phyloP scores from a whole-genome alignment of 805 yeast species.

The Candida sakaeoensis region DNA sequence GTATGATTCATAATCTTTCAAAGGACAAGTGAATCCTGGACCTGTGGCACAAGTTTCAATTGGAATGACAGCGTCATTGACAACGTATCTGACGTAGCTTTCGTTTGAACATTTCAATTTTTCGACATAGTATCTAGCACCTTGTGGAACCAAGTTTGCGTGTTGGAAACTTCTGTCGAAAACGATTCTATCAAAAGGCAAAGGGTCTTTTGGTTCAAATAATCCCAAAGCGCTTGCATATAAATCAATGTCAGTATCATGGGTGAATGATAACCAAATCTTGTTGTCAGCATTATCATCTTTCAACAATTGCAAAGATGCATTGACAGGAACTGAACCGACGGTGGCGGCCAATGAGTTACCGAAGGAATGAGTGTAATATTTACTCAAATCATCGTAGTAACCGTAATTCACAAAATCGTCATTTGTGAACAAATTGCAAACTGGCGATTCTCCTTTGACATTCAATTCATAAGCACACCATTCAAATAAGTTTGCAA shows the following conservation, averaged over 20 bases:
- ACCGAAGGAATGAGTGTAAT: conserved; percentile 60
- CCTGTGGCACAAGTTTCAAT: conserved; percentile 46
- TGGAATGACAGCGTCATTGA: conserved; percentile 56
- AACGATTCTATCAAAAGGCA: conserved; percentile 33
- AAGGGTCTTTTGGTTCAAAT: conserved; percentile 33
- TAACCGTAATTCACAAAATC: conserved; percentile 63
- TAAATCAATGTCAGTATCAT: conserved; percentile 61
- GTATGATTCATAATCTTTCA: conserved; percentile 10
- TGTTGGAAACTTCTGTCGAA: conserved; percentile 21
- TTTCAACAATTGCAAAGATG: conserved; percentile 42
- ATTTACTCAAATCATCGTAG: conserved; percentile 51
- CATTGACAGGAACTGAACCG: conserved; percentile 51
- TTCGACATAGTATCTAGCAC: conserved; percentile 51
- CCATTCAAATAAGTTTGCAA: conserved; percentile 46
- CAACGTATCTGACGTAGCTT: conserved; percentile 43
- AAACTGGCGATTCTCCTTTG: conserved; percentile 58
- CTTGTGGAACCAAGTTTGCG: conserved; percentile 54
- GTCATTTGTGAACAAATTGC: conserved; percentile 58
- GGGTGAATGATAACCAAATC: conserved; percentile 63
- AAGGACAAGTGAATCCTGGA: conserved; percentile 48
- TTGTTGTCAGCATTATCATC: conserved; percentile 36
- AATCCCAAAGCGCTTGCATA: conserved; percentile 61
- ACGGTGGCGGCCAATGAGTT: conserved; percentile 50
- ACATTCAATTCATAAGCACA: conserved; percentile 74
- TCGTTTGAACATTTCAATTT: conserved; percentile 42